These are phyloP conservation scores for Thielaviopsis musarum DNA, from an alignment of 2,329 filamentous ascomycete genomes.

Conservation along the genomic window DNA sequence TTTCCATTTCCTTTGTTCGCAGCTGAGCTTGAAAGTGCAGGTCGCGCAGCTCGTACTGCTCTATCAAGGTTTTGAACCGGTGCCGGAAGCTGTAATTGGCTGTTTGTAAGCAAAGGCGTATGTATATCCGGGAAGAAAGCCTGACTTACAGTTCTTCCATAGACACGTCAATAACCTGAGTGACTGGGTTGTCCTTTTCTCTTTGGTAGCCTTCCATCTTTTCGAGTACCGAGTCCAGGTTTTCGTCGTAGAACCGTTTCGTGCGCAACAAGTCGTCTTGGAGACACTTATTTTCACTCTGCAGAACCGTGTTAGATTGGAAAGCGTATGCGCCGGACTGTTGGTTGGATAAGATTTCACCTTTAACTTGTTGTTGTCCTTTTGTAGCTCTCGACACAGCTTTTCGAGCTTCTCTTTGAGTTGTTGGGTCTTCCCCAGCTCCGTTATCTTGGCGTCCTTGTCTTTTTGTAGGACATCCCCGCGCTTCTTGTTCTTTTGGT, in stretches of 20 bases:
- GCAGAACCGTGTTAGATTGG: slow-evolving; percentile 10
- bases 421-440: slow-evolving; percentile 75
- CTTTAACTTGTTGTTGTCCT: slow-evolving; percentile 98
- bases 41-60: slow-evolving; percentile 92
- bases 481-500: slow-evolving; percentile 88
- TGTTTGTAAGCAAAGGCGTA: neutral
- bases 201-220: slow-evolving; percentile 82
- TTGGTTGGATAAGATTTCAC: slow-evolving; percentile 27
- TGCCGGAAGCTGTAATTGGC: slow-evolving; percentile 48
- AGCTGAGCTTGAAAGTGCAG: slow-evolving; percentile 84
- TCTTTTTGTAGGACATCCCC: slow-evolving; percentile 92
- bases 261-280: slow-evolving; percentile 74
- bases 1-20: slow-evolving; percentile 87
- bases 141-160: slow-evolving; percentile 72
- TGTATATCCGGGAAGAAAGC: neutral
- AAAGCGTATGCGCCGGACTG: neutral
- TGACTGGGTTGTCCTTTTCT: slow-evolving; percentile 68
- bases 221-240: slow-evolving; percentile 61
- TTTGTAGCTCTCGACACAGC: slow-evolving; percentile 79
- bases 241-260: slow-evolving; percentile 67
- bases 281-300: slow-evolving; percentile 87
- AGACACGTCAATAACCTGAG: slow-evolving; percentile 67
- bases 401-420: slow-evolving; percentile 97
- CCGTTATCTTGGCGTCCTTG: slow-evolving; percentile 74
- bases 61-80: slow-evolving; percentile 85